Evolutionary conservation across 441 rosid genomes (phyloP), one percentile per base, ranked within the genome.

Genomic region (Erodium trifolium): DNA sequence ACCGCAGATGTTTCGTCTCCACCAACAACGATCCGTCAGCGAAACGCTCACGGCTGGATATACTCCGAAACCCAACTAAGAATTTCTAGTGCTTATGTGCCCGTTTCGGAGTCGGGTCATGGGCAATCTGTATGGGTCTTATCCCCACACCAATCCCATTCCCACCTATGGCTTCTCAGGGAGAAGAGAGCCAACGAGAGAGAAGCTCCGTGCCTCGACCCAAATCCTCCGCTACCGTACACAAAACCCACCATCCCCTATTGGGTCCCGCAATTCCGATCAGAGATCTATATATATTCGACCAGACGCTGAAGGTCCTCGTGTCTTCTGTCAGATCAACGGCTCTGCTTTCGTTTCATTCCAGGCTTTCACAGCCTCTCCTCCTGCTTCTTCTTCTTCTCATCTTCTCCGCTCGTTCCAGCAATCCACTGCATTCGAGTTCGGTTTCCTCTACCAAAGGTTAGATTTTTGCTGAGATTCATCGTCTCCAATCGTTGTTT

Each of bases 291-390:
- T 45, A 45, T 45, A 45, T 1, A 45, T 9, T 1, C 10, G 13
- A 11, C 1, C n/a, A 2, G 51, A 45, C 51, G 3, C 51, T 34
- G 5, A 34, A 34, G 37, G 37, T 34, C 51, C 13, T 45, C 9
- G 51, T 45, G 13, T 45, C 13, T 6, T 80, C 73, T 34, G 73
- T 65, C 70, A 34, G 55, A 72, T 80, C 82, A 77, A 79, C 84
- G 82, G 79, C 80, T 76, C 34, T 85, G 83, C 37, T 78, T 82
- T 77, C 86, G 69, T 78, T 76, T 71, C 72, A n/a, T 23, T 2
- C 27, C 27, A 23, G 27, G 27, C 63, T 17, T 71, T 67, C 75
- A 2, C 73, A 23, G 70, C 75, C 70, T 71, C 53, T 71, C 70
- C 29, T 10, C 43, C 41, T 29, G 8, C 13, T 60, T 65, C 72